phyloP scores from a whole-genome alignment of 345 rosid species.

The Aquilaria sinensis region DNA sequence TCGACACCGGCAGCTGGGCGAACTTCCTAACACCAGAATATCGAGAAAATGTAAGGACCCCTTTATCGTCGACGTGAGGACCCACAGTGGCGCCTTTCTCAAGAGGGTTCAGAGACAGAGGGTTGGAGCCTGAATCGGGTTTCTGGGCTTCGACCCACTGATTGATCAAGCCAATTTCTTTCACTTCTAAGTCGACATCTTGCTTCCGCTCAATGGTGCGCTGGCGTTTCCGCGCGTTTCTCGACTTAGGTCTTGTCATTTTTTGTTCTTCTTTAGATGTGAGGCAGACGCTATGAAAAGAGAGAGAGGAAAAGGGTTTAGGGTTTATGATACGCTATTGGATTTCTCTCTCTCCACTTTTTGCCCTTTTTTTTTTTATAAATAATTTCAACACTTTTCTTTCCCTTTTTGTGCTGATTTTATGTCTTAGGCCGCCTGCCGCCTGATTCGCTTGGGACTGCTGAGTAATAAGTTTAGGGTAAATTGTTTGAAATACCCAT shows the following conservation, averaged over 20 bases:
- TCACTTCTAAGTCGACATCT: conserved; percentile 34
- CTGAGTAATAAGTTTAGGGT: too few species aligned
- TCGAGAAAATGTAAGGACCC: conserved; percentile 37
- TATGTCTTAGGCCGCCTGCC: too few species aligned
- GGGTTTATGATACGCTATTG: conserved; percentile 11
- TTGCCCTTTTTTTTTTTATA: too few species aligned
- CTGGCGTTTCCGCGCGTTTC: conserved; percentile 14
- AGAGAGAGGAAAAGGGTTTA: background rate
- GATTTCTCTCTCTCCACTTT: background rate
- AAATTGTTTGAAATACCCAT: too few species aligned
- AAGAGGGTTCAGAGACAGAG: conserved; percentile 46
- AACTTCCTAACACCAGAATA: conserved; percentile 59
- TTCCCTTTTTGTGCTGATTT: too few species aligned
- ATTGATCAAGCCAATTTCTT: conserved; percentile 49
- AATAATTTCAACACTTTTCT: too few species aligned
- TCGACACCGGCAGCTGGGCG: conserved; percentile 68
- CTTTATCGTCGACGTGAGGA: conserved; percentile 29
- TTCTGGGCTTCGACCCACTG: conserved; percentile 78
- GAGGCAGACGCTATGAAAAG: background rate
- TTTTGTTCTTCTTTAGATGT: background rate
- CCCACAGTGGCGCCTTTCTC: conserved; percentile 51
- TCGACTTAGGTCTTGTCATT: conserved; percentile 41
- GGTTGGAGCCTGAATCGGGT: conserved; percentile 85
- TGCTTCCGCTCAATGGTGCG: conserved; percentile 20
- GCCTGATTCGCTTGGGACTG: too few species aligned